These are phyloP conservation scores for Fusarium marasasianum DNA, from an alignment of 2,329 filamentous ascomycete species.

Conservation along the genomic window DNA sequence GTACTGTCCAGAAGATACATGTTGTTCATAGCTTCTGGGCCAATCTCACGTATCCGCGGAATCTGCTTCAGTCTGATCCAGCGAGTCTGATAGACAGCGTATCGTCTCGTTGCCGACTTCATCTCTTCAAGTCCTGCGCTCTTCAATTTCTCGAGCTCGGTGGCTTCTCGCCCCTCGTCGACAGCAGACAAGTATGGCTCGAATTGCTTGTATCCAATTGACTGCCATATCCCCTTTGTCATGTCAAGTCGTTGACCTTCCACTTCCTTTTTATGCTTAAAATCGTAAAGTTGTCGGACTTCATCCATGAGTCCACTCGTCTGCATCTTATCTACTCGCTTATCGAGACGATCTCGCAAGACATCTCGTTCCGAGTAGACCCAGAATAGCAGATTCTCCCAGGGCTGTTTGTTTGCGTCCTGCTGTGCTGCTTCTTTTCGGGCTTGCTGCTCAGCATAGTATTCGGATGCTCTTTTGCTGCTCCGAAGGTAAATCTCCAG, in stretches of 20 bases:
- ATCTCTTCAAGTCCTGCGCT: slow-evolving; percentile 74
- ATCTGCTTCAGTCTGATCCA: slow-evolving; percentile 90
- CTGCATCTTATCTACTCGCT: slow-evolving; percentile 86
- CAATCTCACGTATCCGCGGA: slow-evolving; percentile 68
- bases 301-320: slow-evolving; percentile 61
- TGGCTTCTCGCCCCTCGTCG: slow-evolving; percentile 38
- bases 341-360: slow-evolving; percentile 76
- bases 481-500: slow-evolving; percentile 90
- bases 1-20: slow-evolving; percentile 87
- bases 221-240: slow-evolving; percentile 91
- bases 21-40: slow-evolving; percentile 59
- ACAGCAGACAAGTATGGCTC: slow-evolving; percentile 71
- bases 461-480: slow-evolving; percentile 81
- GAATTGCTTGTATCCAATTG: slow-evolving; percentile 96
- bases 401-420: slow-evolving; percentile 44
- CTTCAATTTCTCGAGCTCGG: slow-evolving; percentile 65
- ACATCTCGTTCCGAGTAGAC: slow-evolving; percentile 77
- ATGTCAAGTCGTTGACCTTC: slow-evolving; percentile 70
- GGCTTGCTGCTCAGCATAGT: slow-evolving; percentile 80
- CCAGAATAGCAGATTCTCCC: slow-evolving; percentile 82
- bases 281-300: slow-evolving; percentile 56
- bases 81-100: slow-evolving; percentile 82
- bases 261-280: slow-evolving; percentile 48
- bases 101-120: slow-evolving; percentile 85
- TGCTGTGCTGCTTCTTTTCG: slow-evolving; percentile 47